Base-by-base conservation (phyloP, 768 basidiomycete species). In the Russula ochroleuca region DNA sequence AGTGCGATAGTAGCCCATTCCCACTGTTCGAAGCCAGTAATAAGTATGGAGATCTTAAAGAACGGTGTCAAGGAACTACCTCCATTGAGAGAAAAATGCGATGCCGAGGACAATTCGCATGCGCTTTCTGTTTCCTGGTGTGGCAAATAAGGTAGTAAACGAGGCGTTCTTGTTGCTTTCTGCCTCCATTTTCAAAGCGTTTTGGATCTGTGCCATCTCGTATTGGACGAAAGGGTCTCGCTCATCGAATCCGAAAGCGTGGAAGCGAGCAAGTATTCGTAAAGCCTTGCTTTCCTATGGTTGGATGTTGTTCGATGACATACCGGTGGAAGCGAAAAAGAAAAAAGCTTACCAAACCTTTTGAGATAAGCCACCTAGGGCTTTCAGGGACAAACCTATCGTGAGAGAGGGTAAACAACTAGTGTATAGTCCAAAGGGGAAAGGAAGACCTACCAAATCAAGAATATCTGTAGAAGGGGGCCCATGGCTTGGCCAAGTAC, bases 81-180 rank as follows among this genome's bases (percentile, higher is more conserved):
- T 85, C 89, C 87, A 90, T 65, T 92, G 90, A 0, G 85, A 85
- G 72, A 87, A 90, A 25, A 87, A 69, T 6, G 84, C 85, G 50
- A 90, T 80, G 1, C 79, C 83, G 63, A 90, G 74, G 64, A 91
- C 82, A 56, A 90, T 79, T 52, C 79, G 74, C 83, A 90, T 83
- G 5, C 90, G 80, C 68, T 80, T 83, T 37, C 83, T 76, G 71
- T 91, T 92, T 2, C 88, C 89, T 5, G 80, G 79, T 0, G 85
- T 90, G 11, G 76, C 66, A 70, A 87, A 83, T 5, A 88, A 75
- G 4, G 80, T 78, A 54, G 72, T 70, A 69, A 79, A 89, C 0
- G 81, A 80, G 7, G 80, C 80, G 21, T 73, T 77, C 50, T 73
- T 71, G 55, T 78, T 78, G 17, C 78, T 80, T 56, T 85, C 82